Conservation (phyloP, 2,329 filamentous ascomycete genomes). For the Fusarium pininemorale region DNA sequence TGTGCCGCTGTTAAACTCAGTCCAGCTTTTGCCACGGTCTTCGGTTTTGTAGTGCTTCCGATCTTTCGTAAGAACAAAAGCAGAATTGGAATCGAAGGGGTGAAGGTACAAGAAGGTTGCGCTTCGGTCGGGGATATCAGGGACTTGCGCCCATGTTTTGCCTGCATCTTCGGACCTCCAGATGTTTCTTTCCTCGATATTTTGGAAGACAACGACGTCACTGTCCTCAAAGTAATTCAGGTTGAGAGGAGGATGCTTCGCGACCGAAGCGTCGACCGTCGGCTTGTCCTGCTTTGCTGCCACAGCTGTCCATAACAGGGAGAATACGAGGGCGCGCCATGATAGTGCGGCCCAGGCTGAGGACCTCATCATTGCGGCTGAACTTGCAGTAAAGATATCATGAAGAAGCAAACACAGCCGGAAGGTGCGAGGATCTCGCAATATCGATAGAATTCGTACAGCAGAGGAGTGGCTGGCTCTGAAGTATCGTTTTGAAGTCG, state of each 20-base stretch:
- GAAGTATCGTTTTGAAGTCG: conserved; percentile 10
- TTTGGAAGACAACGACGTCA: conserved; percentile 80
- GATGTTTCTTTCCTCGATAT: conserved; percentile 69
- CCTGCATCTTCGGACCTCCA: conserved; percentile 86
- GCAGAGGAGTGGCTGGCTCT: background rate
- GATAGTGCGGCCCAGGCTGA: conserved; percentile 58
- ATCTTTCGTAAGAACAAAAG: conserved; percentile 78
- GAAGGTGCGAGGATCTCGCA: conserved; percentile 13
- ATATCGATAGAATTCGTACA: background rate
- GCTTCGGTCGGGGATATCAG: conserved; percentile 70
- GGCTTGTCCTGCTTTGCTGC: conserved; percentile 72
- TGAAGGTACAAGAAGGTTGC: conserved; percentile 76
- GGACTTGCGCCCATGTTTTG: conserved; percentile 74
- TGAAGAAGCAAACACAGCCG: conserved; percentile 48
- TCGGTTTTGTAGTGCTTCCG: conserved; percentile 83
- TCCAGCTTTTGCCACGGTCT: conserved; percentile 85
- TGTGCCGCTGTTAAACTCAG: conserved; percentile 71
- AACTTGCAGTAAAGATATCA: conserved; percentile 49
- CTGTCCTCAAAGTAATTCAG: conserved; percentile 93
- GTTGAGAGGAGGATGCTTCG: conserved; percentile 72
- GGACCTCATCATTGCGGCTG: conserved; percentile 63
- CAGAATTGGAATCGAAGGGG: conserved; percentile 79
- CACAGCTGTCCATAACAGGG: conserved; percentile 51
- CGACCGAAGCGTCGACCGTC: conserved; percentile 69
- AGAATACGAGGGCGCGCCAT: conserved; percentile 62